Percentiles rank a stretch among this genome's conserved stretches.
Evolutionary conservation across 2,329 filamentous ascomycete species (phyloP).

Genomic region (Colletotrichum sp.): DNA sequence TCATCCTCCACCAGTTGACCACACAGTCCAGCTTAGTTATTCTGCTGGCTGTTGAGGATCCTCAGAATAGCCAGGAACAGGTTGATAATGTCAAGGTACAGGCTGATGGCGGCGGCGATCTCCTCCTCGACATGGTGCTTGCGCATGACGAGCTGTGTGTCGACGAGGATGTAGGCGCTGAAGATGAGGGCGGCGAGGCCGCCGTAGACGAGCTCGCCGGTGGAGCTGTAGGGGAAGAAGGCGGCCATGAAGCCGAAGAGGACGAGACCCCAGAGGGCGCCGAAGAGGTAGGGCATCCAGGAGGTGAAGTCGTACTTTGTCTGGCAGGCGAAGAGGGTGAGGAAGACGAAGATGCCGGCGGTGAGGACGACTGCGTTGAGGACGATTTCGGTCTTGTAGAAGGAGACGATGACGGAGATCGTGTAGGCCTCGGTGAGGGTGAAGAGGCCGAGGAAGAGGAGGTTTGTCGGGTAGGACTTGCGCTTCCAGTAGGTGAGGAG

Average conservation of each 20-base stretch:
- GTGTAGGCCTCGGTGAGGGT: constrained; percentile 93
- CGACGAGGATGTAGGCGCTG: constrained; percentile 92
- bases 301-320: constrained; percentile 97
- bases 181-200: constrained; percentile 85
- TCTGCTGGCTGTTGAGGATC: constrained; percentile 94
- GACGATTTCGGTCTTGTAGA: constrained; percentile 84
- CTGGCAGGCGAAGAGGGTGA: constrained; percentile 92
- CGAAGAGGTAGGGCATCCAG: constrained; percentile 96
- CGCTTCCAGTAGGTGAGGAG: constrained; percentile 93
- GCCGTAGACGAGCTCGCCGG: constrained; percentile 85
- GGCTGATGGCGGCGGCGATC: constrained; percentile 91
- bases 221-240: constrained; percentile 86
- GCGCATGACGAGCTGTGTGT: constrained; percentile 94
- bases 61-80: constrained; percentile 93
- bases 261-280: constrained; percentile 86
- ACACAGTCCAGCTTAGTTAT: constrained; percentile 67
- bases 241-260: constrained; percentile 91
- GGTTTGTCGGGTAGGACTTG: constrained; percentile 92
- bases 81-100: constrained; percentile 97
- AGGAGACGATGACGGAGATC: constrained; percentile 89
- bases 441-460: constrained; percentile 89
- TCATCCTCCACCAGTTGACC: not conserved
- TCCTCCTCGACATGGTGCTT: constrained; percentile 98
- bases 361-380: constrained; percentile 91
- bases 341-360: constrained; percentile 78